Evolutionary conservation across 495 filamentous ascomycete species (phyloP).

Genomic region (Extremus antarcticus): DNA sequence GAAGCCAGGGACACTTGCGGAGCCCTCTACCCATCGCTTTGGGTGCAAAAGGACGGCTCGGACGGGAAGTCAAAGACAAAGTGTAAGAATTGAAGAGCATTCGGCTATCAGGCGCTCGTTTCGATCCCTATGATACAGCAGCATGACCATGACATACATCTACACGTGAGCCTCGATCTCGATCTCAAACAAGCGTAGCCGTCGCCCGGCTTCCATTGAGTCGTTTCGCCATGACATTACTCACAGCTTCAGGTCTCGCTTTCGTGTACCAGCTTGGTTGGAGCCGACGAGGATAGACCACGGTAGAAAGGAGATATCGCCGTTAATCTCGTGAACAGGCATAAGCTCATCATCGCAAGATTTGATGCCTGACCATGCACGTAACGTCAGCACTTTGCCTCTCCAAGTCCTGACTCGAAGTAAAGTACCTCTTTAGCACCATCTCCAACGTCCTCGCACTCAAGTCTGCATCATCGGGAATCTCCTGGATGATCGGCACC

Average conservation of each 20-base stretch:
- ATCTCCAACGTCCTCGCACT: conserved; percentile 50
- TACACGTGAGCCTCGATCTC: too few relatives aligned
- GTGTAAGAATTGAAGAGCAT: too few relatives aligned
- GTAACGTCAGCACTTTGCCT: background rate
- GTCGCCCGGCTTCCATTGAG: too few relatives aligned
- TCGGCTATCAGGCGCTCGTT: background rate
- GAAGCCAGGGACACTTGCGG: too few relatives aligned
- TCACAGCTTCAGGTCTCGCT: too few relatives aligned
- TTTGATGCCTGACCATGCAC: conserved; percentile 2
- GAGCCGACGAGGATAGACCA: too few relatives aligned
- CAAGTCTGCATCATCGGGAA: conserved; percentile 55
- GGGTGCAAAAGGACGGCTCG: background rate
- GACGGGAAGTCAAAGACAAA: background rate
- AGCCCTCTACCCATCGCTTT: too few relatives aligned
- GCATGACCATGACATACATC: background rate
- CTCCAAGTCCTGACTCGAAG: background rate
- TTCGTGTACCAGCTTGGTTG: too few relatives aligned
- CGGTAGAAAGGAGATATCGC: background rate
- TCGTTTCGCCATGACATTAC: too few relatives aligned
- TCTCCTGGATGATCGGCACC: conserved; percentile 74
- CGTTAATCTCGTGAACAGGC: background rate
- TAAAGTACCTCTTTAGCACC: conserved; percentile 45
- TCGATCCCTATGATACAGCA: background rate
- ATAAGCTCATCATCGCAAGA: conserved; percentile 27
- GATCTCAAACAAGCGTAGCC: too few relatives aligned